phyloP scores from a whole-genome alignment of 139 green algal genomes.

The Trebouxia sp. region DNA sequence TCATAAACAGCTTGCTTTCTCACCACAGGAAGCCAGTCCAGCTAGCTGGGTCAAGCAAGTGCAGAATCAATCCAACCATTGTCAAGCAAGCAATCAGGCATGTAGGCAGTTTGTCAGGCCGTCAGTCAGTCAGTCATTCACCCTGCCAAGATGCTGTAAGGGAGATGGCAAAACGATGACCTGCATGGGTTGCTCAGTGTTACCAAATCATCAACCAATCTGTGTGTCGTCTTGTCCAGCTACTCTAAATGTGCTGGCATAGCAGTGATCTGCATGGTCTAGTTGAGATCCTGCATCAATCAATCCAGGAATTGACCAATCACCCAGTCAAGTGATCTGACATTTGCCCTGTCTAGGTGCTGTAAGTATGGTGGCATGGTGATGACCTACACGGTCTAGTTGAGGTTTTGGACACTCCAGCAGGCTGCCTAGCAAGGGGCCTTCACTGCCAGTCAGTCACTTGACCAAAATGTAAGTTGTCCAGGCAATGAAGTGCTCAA shows the following conservation, averaged over 20 bases:
- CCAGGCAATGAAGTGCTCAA: background rate
- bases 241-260: background rate
- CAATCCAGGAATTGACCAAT: background rate
- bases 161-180: too few species aligned
- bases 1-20: too few species aligned
- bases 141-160: too few species aligned
- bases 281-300: background rate
- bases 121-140: too few species aligned
- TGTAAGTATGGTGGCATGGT: slow-evolving; percentile 28
- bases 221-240: background rate
- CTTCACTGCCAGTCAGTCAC: background rate
- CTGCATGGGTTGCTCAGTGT: too few species aligned
- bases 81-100: too few species aligned
- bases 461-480: background rate
- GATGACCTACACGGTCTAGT: slow-evolving; percentile 17
- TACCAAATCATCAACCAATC: too few species aligned
- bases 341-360: background rate
- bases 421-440: slow-evolving; percentile 5
- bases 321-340: background rate
- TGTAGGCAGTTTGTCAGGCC: too few species aligned
- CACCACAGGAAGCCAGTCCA: too few species aligned
- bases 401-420: slow-evolving; percentile 27
- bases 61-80: too few species aligned
- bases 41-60: too few species aligned
- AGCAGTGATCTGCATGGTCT: background rate